Base-by-base conservation (phyloP, 2,329 filamentous ascomycete species). In the Xylariomycetidae sp. region DNA sequence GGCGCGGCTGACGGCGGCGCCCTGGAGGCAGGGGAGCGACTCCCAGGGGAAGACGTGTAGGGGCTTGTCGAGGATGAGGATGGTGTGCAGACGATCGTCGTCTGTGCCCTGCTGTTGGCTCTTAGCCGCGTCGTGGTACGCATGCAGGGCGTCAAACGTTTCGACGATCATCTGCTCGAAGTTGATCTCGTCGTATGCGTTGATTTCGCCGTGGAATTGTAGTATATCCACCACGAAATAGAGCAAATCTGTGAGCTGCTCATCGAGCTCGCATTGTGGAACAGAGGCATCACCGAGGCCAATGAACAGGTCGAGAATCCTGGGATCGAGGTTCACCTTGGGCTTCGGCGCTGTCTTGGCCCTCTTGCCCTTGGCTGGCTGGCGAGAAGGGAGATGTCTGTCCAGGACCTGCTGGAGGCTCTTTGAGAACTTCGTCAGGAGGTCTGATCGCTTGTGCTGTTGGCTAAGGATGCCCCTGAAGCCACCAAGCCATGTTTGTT, bases 171-270 rank as follows among this genome's bases (percentile, higher is more conserved):
- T 93, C 46, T 73, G 65, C 44, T 98, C 92, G 53, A 96, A 94
- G 58, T 96, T 90, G 42, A 98, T 85, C 62, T 98, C 92, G 49
- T 98, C 92, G 59, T 95, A 95, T 0, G 93, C 92, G 54, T 96
- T 98, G 29, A 80, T 76, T 61, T 98, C 93, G 12, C 92, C 92
- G 48, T 95, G 86, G 59, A 98, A 96, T 56, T 96, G 92, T 3
- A 98, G 69, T 32, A 96, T 89, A 50, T 98, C 92, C 5, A 98
- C 82, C 1, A 96, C 85, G 54, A 96, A 96, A 61, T 95, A 96
- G 4, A 98, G 73, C 18, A 98, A 66, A 55, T 98, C 92, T 46
- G 82, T 87, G n/a, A 98, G 65, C 0, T 82, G 78, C 50, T 96
- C 90, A 43, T 96, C 90, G 15, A 93, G 72, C 42, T 95, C 87